Percentiles rank a stretch among this genome's conserved stretches.
Conservation (phyloP, 1,284 basidiomycete species). For the Cryptococcus wingfieldii region DNA sequence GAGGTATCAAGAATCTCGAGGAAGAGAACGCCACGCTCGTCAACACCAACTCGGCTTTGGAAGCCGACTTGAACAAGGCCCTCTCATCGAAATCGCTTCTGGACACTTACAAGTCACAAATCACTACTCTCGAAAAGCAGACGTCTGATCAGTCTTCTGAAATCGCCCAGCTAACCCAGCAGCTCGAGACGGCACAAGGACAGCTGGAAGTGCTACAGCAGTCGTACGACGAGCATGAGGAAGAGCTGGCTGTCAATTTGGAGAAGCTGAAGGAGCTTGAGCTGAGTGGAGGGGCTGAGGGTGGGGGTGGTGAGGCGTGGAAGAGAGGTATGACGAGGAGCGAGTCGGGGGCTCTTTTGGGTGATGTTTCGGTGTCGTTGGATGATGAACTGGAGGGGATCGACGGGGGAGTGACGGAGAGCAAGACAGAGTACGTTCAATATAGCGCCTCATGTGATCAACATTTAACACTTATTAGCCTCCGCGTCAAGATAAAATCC, state of each 20-base stretch:
- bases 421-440: conserved; percentile 65
- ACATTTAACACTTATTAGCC: conserved; percentile 23
- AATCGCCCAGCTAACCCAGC: conserved; percentile 65
- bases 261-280: conserved; percentile 89
- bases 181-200: conserved; percentile 67
- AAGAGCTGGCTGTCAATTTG: conserved; percentile 82
- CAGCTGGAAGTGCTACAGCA: conserved; percentile 60
- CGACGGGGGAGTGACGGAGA: conserved; percentile 57
- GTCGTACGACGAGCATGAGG: conserved; percentile 72
- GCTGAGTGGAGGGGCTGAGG: conserved; percentile 42
- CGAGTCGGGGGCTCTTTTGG: not conserved
- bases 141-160: conserved; percentile 28
- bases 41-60: conserved; percentile 82
- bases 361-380: conserved; percentile 17
- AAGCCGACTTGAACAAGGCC: conserved; percentile 84
- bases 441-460: not conserved
- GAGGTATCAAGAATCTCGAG: conserved; percentile 63
- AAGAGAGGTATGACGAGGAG: not conserved
- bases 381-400: conserved; percentile 50
- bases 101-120: conserved; percentile 81
- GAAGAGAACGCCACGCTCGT: conserved; percentile 88
- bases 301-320: conserved; percentile 4
- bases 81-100: conserved; percentile 80
- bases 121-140: conserved; percentile 74
- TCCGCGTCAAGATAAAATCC: conserved; percentile 78